Conservation (phyloP, 1,284 basidiomycete species). For the Athelia psychrophila region DNA sequence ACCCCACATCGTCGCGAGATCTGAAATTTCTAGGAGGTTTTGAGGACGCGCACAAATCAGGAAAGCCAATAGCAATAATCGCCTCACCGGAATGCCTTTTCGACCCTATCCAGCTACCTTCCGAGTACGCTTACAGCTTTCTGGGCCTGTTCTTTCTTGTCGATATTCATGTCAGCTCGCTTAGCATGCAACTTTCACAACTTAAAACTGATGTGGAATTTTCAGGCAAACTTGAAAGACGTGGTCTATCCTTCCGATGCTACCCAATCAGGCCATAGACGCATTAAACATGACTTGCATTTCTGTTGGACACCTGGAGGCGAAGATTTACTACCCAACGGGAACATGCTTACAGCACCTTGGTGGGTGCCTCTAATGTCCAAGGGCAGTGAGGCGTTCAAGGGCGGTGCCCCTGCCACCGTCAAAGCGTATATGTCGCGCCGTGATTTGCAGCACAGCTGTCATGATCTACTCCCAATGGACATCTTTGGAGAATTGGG, state of each 20-base stretch:
- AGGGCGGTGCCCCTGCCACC: conserved; percentile 23
- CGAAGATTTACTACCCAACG: conserved; percentile 2
- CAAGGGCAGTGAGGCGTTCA: background rate
- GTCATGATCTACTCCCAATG: conserved; percentile 30
- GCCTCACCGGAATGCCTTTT: conserved; percentile 16
- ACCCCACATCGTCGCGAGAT: too few relatives aligned
- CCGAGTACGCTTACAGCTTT: conserved; percentile 23
- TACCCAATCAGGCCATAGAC: conserved; percentile 9
- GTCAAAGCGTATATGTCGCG: conserved; percentile 3
- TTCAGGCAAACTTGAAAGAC: too few relatives aligned
- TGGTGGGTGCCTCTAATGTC: background rate
- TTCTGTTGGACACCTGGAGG: conserved; percentile 28
- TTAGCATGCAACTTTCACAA: background rate
- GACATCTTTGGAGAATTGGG: conserved; percentile 22
- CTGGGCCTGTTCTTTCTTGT: conserved; percentile 28
- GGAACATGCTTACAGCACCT: conserved; percentile 8
- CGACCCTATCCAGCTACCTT: conserved; percentile 9
- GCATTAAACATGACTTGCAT: conserved; percentile 21
- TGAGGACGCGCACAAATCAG: conserved; percentile 8
- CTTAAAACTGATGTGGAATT: too few relatives aligned
- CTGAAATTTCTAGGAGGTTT: conserved; percentile 6
- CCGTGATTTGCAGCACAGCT: conserved; percentile 20
- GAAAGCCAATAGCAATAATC: conserved; percentile 24
- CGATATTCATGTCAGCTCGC: conserved; percentile 19
- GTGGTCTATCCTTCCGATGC: conserved; percentile 1